Conservation (phyloP, 2,329 filamentous ascomycete species). For the Neoscytalidium dimidiatum region DNA sequence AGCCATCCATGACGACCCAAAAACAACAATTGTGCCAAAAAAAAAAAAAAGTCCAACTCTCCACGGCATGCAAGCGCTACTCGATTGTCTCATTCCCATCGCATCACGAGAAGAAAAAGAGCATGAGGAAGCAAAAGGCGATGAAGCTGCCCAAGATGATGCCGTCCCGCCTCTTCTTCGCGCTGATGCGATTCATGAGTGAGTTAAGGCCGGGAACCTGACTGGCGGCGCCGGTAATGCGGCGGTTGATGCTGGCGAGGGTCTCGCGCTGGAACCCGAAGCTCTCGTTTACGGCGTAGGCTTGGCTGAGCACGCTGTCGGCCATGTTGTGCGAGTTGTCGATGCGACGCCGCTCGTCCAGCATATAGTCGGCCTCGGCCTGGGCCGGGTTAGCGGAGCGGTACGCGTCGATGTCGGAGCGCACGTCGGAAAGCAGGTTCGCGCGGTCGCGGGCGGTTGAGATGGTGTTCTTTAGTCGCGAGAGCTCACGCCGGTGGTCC, state of each 20-base stretch:
- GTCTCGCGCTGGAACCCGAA: constrained; percentile 87
- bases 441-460: constrained; percentile 79
- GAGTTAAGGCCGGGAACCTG: constrained; percentile 92
- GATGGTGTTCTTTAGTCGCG: constrained; percentile 72
- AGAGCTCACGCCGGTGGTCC: constrained; percentile 82
- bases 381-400: constrained; percentile 77
- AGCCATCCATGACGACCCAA: constrained; percentile 4
- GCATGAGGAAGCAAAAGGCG: constrained; percentile 84
- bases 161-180: constrained; percentile 91
- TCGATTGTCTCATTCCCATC: constrained; percentile 25
- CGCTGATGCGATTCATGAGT: constrained; percentile 87
- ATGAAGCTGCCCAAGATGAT: constrained; percentile 92
- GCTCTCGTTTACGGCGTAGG: constrained; percentile 93
- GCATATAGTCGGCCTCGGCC: constrained; percentile 95
- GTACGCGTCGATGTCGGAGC: constrained; percentile 89
- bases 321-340: constrained; percentile 89
- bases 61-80: constrained; percentile 17
- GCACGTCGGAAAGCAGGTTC: constrained; percentile 87
- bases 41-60: constrained; percentile 23
- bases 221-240: constrained; percentile 86
- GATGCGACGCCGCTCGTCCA: constrained; percentile 81
- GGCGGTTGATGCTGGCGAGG: constrained; percentile 81
- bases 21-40: constrained; percentile 13
- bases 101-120: constrained; percentile 61
- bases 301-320: constrained; percentile 89